Evolutionary conservation across 1,139 yeast species (phyloP), one percentile per base, ranked within the genome.

Genomic region (Geotrichum cucujoidarum): DNA sequence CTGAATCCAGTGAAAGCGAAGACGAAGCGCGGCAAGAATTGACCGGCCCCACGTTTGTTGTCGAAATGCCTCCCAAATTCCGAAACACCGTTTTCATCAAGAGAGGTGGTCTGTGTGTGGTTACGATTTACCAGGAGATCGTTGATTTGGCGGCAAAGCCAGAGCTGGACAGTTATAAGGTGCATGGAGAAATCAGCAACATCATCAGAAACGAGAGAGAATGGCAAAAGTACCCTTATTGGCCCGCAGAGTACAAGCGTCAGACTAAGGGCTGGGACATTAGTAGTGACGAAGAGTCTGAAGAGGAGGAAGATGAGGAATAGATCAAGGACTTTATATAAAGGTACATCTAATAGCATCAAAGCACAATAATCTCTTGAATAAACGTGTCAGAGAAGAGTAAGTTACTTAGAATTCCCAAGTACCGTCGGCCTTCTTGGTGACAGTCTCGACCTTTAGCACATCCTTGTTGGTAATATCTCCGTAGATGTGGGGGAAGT

Each of bases 81-180:
- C 57, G 71, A 21, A 67, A 66, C 53, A 63, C 68, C 32, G 57
- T 65, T 40, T 67, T 67, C 53, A 64, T 69, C 25, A 62, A 63
- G 41, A 60, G 73, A 3, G 71, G 71, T 13, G 72, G 73, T 11
- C 57, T 55, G 37, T 69, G 65, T 2, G 58, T 69, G 6, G 58
- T 65, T 4, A 60, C 60, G 34, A 42, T 62, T 39, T 60, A 55
- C 39, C 57, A 58, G 4, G 51, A 55, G 3, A 60, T 55, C 25
- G 25, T 17, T 3, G 21, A 24, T 21, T 36, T 20, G 5, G 34
- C 27, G 20, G 14, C 35, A 17, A 29, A 14, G 17, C 41, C 37
- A 22, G 40, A 25, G 7, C 39, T 31, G 6, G 20, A 39, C 13
- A 36, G 17, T 22, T 33, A 41, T 27, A 41, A 29, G 39, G 60